A percentile compares a stretch with the other conserved stretches of the same genome.
phyloP scores from a whole-genome alignment of 768 basidiomycete species.

The Suillus spraguei region DNA sequence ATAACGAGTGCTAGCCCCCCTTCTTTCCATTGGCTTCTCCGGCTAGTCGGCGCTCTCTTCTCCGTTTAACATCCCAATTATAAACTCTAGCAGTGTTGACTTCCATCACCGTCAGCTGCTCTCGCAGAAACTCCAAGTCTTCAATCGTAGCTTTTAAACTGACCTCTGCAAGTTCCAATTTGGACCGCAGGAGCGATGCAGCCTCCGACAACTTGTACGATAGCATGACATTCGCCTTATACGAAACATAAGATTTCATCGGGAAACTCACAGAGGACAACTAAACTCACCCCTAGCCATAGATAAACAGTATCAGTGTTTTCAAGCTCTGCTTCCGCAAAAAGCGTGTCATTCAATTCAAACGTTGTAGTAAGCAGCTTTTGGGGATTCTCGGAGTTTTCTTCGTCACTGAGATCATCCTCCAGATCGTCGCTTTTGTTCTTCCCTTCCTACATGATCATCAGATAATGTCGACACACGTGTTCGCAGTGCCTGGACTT shows the following conservation, averaged over 20 bases:
- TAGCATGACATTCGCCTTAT: constrained; percentile 95
- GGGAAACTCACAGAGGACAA: not conserved
- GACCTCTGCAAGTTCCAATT: constrained; percentile 70
- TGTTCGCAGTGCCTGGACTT: constrained; percentile 26
- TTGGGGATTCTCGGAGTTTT: constrained; percentile 33
- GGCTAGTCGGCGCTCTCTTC: constrained; percentile 57
- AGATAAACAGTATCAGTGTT: constrained; percentile 89
- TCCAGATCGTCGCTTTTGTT: constrained; percentile 52
- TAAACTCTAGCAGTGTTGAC: constrained; percentile 94
- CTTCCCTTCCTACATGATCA: constrained; percentile 57
- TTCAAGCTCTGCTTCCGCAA: constrained; percentile 86
- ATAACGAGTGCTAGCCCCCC: constrained; percentile 3
- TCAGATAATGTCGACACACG: not conserved
- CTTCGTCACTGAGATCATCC: constrained; percentile 56
- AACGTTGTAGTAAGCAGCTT: constrained; percentile 82
- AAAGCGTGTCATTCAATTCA: constrained; percentile 95
- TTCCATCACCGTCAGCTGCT: constrained; percentile 97
- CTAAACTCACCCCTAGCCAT: constrained; percentile 86
- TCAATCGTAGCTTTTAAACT: constrained; percentile 71
- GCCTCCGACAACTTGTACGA: constrained; percentile 88
- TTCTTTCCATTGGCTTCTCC: constrained; percentile 33
- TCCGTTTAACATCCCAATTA: constrained; percentile 92
- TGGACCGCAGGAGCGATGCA: constrained; percentile 68
- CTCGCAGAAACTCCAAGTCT: constrained; percentile 90
- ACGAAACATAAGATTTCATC: not conserved